Percentiles rank a stretch among this genome's conserved stretches.
Evolutionary conservation across 2,329 filamentous ascomycete species (phyloP).

Genomic region (Aspergillaceae sp.): DNA sequence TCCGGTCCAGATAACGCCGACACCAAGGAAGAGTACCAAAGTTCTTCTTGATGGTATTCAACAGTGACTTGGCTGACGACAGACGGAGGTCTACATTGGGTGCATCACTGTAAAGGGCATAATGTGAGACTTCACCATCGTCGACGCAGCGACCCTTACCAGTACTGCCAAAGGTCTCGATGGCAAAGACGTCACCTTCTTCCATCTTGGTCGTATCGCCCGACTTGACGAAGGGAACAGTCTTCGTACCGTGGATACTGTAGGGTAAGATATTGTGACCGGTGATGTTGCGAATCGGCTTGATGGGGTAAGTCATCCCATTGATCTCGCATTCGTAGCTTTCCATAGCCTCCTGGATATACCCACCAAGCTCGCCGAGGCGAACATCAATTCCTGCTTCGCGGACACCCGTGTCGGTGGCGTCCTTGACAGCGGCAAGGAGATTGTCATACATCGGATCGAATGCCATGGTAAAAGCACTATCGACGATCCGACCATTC

Average conservation of each 20-base stretch:
- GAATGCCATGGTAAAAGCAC: conserved; percentile 67
- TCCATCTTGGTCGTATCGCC: conserved; percentile 47
- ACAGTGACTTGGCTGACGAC: conserved; percentile 46
- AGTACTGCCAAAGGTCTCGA: conserved; percentile 51
- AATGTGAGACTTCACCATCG: conserved; percentile 26
- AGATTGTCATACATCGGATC: conserved; percentile 65
- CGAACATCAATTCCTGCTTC: conserved; percentile 49
- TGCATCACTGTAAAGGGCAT: conserved; percentile 7
- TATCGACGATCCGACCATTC: conserved; percentile 68
- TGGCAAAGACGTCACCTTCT: conserved; percentile 51
- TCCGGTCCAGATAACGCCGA: conserved; percentile 54
- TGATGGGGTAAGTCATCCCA: conserved; percentile 46
- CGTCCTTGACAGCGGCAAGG: conserved; percentile 61
- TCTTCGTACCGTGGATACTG: conserved; percentile 50
- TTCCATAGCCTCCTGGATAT: conserved; percentile 55
- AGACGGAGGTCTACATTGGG: not conserved
- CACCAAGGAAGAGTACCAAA: conserved; percentile 56
- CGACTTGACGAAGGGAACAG: conserved; percentile 48
- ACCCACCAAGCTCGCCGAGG: conserved; percentile 48
- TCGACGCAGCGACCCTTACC: conserved; percentile 43
- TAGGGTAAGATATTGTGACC: conserved; percentile 49
- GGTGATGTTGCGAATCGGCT: conserved; percentile 47
- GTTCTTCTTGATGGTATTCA: conserved; percentile 53
- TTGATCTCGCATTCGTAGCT: conserved; percentile 52
- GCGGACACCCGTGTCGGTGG: conserved; percentile 55